Base-by-base conservation (phyloP, 2,329 filamentous ascomycete genomes). In the Furcasterigmium furcatum region DNA sequence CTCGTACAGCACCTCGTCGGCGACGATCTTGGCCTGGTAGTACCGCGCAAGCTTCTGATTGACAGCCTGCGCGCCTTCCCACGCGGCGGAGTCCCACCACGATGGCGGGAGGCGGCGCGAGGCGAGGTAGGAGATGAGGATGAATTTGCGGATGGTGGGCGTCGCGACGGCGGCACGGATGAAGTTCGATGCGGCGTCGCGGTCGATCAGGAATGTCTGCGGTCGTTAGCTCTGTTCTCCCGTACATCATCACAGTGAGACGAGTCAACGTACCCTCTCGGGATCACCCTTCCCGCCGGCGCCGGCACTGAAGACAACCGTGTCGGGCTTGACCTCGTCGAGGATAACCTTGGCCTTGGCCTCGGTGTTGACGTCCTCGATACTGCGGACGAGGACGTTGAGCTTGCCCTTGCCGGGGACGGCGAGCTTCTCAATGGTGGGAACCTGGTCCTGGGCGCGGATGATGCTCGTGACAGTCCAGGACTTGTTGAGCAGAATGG, bases 381-480 rank as follows among this genome's bases (percentile, higher is more conserved):
- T 45, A 58, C 82, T 88, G 58, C 77, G 77, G 14, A 92, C 74
- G 1, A 91, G 70, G 4, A 91, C 84, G 44, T 80, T 76, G 30
- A 94, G 67, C 51, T 79, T 84, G 21, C 85, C 85, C 30, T 25
- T 38, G 2, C 75, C 75, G 44, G 79, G 72, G 16, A 73, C 77
- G 16, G 73, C 63, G 4, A 88, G 75, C 46, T 76, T 75, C 55
- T 85, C 68, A 46, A 95, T 83, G 44, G 82, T 70, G 4, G 71
- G 60, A 36, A 78, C 75, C 54, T 94, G 88, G 1, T 82, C 80
- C n/a, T 80, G 70, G 52, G 82, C 79, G 57, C 89, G 86, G 62
- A 95, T 85, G 49, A 94, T 72, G 61, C 84, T 88, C 48, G 86
- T 91, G 44, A 95, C 85, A 53, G 80, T 80, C 85, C 88, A 92